Evolutionary conservation across 2,329 filamentous ascomycete genomes (phyloP).

Genomic region (Colletotrichum sp.): DNA sequence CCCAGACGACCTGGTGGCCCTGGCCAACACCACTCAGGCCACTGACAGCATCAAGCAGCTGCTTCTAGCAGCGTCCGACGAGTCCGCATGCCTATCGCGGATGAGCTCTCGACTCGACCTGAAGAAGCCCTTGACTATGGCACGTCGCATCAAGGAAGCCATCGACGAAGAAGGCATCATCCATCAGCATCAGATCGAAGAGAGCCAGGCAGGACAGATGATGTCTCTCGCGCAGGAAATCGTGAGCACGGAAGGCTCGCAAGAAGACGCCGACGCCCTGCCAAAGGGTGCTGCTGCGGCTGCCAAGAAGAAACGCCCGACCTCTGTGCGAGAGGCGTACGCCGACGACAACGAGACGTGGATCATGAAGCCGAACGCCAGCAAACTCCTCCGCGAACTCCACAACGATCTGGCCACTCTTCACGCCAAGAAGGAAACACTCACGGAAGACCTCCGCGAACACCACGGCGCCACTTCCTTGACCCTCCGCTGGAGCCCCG

Average conservation of each 20-base stretch:
- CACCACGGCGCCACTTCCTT: constrained; percentile 69
- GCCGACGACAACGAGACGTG: constrained; percentile 64
- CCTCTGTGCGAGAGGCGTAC: constrained; percentile 62
- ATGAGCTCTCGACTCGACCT: constrained; percentile 68
- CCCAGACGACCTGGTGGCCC: constrained; percentile 83
- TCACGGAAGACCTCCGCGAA: constrained; percentile 67
- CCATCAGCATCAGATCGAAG: constrained; percentile 78
- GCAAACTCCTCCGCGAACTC: constrained; percentile 65
- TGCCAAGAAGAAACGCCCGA: constrained; percentile 45
- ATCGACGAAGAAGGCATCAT: constrained; percentile 94
- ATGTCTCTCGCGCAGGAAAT: constrained; percentile 77
- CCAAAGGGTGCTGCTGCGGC: constrained; percentile 51
- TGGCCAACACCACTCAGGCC: constrained; percentile 81
- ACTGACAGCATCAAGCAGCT: constrained; percentile 69
- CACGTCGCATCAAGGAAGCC: constrained; percentile 72
- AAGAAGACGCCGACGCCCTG: constrained; percentile 58
- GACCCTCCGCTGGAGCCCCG: constrained; percentile 84
- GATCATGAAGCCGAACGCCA: constrained; percentile 74
- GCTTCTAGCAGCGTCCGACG: constrained; percentile 34
- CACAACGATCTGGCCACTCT: constrained; percentile 72
- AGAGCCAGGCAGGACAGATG: constrained; percentile 73
- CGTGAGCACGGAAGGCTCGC: constrained; percentile 67
- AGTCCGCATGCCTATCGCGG: constrained; percentile 41
- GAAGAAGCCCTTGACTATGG: constrained; percentile 69
- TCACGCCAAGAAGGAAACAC: constrained; percentile 59